A percentile compares a stretch with the other conserved stretches of the same genome.
Conservation (phyloP, 2,329 filamentous ascomycete species). For the Talaromyces amestolkiae region DNA sequence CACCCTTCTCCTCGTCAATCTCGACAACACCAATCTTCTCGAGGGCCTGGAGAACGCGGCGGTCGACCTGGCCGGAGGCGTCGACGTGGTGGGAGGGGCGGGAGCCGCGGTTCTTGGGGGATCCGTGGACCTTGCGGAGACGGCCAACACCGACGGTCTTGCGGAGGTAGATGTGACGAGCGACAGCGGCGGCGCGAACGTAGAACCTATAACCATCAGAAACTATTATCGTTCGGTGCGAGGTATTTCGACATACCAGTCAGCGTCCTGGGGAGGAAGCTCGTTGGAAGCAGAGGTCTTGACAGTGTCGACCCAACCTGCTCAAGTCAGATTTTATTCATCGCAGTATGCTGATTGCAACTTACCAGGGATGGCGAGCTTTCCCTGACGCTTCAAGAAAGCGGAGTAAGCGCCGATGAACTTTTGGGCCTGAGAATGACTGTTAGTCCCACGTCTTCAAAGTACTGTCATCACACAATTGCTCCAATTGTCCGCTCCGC, state of each 20-base stretch:
- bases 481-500: not conserved
- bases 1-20: constrained; percentile 97
- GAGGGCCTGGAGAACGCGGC: constrained; percentile 93
- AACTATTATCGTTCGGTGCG: not conserved
- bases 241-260: constrained; percentile 69
- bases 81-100: constrained; percentile 93
- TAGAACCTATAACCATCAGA: constrained; percentile 57
- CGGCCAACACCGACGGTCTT: constrained; percentile 99
- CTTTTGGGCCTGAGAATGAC: constrained; percentile 57
- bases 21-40: constrained; percentile 99
- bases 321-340: not conserved
- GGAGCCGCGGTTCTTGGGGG: constrained; percentile 93
- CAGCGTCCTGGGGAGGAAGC: constrained; percentile 94
- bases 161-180: constrained; percentile 97
- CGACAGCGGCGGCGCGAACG: constrained; percentile 86
- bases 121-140: constrained; percentile 93
- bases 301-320: constrained; percentile 98
- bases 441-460: constrained; percentile 20
- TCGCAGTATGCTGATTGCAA: constrained; percentile 23
- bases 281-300: constrained; percentile 97
- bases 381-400: constrained; percentile 70
- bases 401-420: constrained; percentile 67
- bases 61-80: constrained; percentile 91
- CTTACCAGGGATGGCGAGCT: constrained; percentile 67
- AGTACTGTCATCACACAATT: not conserved